phyloP scores from a whole-genome alignment of 169 alveolate species.

The Plasmodium vinckei region DNA sequence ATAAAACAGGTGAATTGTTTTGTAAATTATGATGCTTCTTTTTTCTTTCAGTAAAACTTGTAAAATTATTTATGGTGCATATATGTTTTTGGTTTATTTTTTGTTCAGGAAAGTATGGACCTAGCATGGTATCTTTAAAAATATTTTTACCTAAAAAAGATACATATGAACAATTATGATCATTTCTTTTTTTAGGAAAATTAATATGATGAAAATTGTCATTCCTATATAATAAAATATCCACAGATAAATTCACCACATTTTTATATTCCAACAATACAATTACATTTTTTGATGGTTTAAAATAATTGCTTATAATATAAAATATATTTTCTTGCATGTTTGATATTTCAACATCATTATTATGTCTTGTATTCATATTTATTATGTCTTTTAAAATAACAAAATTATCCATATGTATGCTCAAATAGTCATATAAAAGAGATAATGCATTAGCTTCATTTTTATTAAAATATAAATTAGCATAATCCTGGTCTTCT shows the following conservation, averaged over 20 bases:
- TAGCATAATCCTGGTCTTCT: slow-evolving; percentile 14
- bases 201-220: no score
- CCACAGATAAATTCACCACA: slow-evolving; percentile 33
- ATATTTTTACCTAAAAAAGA: no score
- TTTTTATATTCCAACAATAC: slow-evolving; percentile 48
- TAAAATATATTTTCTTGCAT: slow-evolving; percentile 55
- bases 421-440: slow-evolving; percentile 19
- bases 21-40: no score
- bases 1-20: no score
- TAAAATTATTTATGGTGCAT: no score
- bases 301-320: slow-evolving; percentile 13
- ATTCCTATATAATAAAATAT: slow-evolving; percentile 45
- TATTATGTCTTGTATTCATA: slow-evolving; percentile 49
- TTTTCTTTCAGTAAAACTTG: no score
- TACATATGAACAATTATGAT: no score
- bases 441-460: slow-evolving; percentile 39
- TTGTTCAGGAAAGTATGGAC: no score
- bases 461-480: slow-evolving; percentile 69
- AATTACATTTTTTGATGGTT: slow-evolving; percentile 1
- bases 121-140: no score
- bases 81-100: no score
- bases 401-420: slow-evolving; percentile 6
- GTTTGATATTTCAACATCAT: slow-evolving; percentile 36
- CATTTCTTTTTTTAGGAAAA: no score
- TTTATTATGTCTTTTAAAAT: slow-evolving; percentile 37